Conservation (phyloP, 306 rosid genomes). For the Rosa lucieae region DNA sequence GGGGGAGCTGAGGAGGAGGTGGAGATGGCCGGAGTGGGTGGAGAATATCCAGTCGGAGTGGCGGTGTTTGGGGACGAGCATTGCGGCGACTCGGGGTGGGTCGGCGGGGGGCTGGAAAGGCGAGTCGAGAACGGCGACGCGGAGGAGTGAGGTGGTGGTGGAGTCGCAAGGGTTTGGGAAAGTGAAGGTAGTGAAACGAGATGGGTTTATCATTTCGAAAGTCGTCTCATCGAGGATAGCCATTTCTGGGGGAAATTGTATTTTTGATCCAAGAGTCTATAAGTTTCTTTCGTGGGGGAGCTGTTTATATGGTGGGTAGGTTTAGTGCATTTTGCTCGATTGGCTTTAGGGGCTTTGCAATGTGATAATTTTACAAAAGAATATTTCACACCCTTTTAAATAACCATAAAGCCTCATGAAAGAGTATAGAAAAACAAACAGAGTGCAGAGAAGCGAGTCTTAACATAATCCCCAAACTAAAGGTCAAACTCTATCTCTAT, state of each 20-base stretch:
- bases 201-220: conserved; percentile 53
- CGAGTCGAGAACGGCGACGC: conserved; percentile 78
- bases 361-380: too few relatives aligned
- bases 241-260: conserved; percentile 23
- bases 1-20: conserved; percentile 58
- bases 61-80: conserved; percentile 70
- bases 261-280: too few relatives aligned
- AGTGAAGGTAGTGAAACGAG: conserved; percentile 61
- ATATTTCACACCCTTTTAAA: too few relatives aligned
- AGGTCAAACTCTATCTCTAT: too few relatives aligned
- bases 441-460: too few relatives aligned
- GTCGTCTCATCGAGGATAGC: conserved; percentile 36
- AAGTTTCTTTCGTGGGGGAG: too few relatives aligned
- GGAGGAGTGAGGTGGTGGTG: conserved; percentile 46
- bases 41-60: conserved; percentile 87
- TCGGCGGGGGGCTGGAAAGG: conserved; percentile 35
- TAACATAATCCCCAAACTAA: too few relatives aligned
- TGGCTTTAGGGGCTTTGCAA: too few relatives aligned
- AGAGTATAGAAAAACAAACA: too few relatives aligned
- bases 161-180: conserved; percentile 59
- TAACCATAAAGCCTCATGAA: too few relatives aligned
- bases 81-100: conserved; percentile 52
- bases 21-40: conserved; percentile 66
- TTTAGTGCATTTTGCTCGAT: too few relatives aligned
- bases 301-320: too few relatives aligned